These are phyloP conservation scores for Penicillium paneum DNA, from an alignment of 2,329 filamentous ascomycete species.

Conservation along the genomic window DNA sequence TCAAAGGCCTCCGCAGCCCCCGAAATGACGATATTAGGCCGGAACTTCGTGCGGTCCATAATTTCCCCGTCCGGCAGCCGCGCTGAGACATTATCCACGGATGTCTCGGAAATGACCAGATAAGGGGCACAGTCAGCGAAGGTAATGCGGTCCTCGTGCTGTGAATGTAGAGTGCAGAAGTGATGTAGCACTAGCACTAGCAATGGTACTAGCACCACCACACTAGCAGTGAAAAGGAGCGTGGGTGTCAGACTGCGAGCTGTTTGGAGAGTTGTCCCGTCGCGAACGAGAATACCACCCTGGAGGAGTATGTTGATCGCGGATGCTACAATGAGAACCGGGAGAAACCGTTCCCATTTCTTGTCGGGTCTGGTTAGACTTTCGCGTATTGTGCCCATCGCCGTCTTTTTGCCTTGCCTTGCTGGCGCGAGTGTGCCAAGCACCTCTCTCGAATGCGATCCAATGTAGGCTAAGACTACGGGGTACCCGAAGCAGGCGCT, in stretches of 20 bases:
- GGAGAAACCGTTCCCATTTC: neutral
- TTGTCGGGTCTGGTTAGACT: neutral
- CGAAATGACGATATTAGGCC: constrained; percentile 68
- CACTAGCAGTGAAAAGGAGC: neutral
- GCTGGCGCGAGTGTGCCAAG: constrained; percentile 59
- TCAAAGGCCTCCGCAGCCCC: constrained; percentile 58
- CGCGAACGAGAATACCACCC: neutral
- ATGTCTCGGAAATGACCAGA: constrained; percentile 67
- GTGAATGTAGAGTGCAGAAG: neutral
- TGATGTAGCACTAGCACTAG: constrained; percentile 8
- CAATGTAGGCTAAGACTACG: constrained; percentile 63
- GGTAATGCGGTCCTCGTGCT: constrained; percentile 25
- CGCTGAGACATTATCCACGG: constrained; percentile 62
- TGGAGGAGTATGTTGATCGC: constrained; percentile 1
- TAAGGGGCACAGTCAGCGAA: constrained; percentile 53
- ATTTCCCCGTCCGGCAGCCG: constrained; percentile 51
- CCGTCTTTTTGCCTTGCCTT: constrained; percentile 13
- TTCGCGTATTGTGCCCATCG: neutral
- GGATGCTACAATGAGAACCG: neutral
- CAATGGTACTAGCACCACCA: constrained; percentile 5
- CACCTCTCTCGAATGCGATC: constrained; percentile 57
- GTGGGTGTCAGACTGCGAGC: neutral
- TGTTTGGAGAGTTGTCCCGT: neutral
- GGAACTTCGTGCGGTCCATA: constrained; percentile 67
- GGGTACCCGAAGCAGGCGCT: constrained; percentile 61